Conservation (phyloP, 2,329 filamentous ascomycete species). For the Acarospora socialis region DNA sequence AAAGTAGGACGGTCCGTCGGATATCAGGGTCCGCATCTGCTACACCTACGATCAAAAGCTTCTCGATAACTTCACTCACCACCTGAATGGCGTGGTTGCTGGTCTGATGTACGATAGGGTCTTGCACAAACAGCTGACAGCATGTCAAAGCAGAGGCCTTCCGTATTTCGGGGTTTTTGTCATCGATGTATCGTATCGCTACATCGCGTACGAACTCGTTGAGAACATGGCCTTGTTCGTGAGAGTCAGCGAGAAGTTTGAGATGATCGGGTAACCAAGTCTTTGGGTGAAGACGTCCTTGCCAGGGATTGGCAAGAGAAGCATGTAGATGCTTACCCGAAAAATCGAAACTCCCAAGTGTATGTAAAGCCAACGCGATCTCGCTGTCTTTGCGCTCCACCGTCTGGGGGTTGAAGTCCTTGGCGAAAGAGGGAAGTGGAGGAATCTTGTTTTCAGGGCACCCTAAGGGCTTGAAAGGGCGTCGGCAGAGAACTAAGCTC, state of each 20-base stretch:
- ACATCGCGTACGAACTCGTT: conserved; percentile 99
- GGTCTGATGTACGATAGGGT: conserved; percentile 95
- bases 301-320: no score
- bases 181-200: conserved; percentile 94
- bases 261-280: no score
- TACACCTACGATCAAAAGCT: conserved; percentile 83
- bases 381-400: conserved; percentile 70
- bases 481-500: conserved; percentile 81
- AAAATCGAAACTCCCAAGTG: conserved; percentile 96
- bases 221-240: conserved; percentile 56
- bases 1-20: conserved; percentile 71
- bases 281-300: no score
- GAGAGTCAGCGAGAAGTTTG: no score
- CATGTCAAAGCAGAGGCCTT: conserved; percentile 92
- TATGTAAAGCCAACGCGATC: conserved; percentile 85
- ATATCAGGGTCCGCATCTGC: conserved; percentile 86
- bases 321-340: conserved; percentile 31
- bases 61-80: conserved; percentile 95
- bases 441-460: conserved; percentile 77
- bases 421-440: conserved; percentile 67
- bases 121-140: conserved; percentile 91
- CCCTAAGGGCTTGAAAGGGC: conserved; percentile 82
- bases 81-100: conserved; percentile 95
- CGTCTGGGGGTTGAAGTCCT: conserved; percentile 74
- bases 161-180: conserved; percentile 83